phyloP scores from a whole-genome alignment of 768 basidiomycete genomes.

The Naganishia randhawae region DNA sequence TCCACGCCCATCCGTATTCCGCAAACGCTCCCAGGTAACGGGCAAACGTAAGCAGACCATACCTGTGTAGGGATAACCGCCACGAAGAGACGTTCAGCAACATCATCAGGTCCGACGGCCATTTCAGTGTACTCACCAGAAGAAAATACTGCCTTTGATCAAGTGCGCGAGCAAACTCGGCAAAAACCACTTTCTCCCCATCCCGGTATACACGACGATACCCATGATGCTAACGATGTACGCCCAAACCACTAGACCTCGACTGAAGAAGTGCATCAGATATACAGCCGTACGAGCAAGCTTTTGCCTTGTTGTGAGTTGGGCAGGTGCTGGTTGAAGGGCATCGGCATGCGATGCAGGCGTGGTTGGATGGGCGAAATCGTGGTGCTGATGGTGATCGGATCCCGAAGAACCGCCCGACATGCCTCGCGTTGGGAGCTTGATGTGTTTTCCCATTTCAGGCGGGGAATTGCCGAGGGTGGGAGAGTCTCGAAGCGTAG shows the following conservation, averaged over 20 bases:
- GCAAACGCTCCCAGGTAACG: conserved; percentile 89
- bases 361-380: not conserved
- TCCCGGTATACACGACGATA: conserved; percentile 76
- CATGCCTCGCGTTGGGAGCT: conserved; percentile 32
- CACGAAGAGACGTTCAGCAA: not conserved
- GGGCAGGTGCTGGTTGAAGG: too few species aligned
- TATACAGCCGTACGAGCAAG: conserved; percentile 29
- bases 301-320: not conserved
- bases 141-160: conserved; percentile 84
- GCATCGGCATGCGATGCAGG: not conserved
- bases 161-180: conserved; percentile 77
- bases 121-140: conserved; percentile 55
- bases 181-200: conserved; percentile 70
- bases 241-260: conserved; percentile 67
- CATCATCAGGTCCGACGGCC: not conserved
- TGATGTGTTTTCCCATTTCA: conserved; percentile 14
- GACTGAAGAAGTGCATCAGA: conserved; percentile 54
- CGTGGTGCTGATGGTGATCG: not conserved
- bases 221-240: conserved; percentile 67
- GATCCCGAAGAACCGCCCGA: conserved; percentile 17
- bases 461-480: conserved; percentile 21
- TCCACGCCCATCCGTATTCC: conserved; percentile 93
- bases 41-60: conserved; percentile 82
- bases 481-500: conserved; percentile 20
- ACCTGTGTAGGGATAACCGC: conserved; percentile 45